A percentile compares a stretch with the other conserved stretches of the same genome.
These are phyloP conservation scores for Epichloe scottii DNA, from an alignment of 2,329 filamentous ascomycete species.

Conservation along the genomic window DNA sequence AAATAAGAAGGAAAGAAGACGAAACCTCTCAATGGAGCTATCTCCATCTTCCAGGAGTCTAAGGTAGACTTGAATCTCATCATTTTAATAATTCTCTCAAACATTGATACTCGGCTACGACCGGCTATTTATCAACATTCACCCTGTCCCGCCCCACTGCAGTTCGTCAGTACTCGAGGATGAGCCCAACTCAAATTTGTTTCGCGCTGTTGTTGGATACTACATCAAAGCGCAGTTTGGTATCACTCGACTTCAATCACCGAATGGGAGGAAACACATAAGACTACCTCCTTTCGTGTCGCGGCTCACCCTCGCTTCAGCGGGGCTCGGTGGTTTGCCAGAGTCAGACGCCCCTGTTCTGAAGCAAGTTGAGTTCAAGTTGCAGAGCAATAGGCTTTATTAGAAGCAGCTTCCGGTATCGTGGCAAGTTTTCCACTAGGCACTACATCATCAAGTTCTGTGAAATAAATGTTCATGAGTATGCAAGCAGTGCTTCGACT, in stretches of 20 bases:
- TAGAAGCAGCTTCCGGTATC: slow-evolving; percentile 4
- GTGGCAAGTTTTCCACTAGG: neutral
- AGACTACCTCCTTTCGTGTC: neutral
- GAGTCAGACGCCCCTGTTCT: neutral
- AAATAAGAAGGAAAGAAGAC: slow-evolving; percentile 10
- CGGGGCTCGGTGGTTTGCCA: neutral
- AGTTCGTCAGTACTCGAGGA: neutral
- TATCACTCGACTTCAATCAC: neutral
- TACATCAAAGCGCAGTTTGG: neutral
- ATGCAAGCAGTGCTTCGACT: too few species aligned
- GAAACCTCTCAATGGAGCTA: slow-evolving; percentile 22
- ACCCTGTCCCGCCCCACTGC: neutral
- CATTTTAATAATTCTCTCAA: neutral
- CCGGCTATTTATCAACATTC: neutral
- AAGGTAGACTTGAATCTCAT: slow-evolving; percentile 1
- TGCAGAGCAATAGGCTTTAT: slow-evolving; percentile 7
- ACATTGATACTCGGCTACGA: neutral
- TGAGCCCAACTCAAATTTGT: neutral
- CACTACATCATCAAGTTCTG: too few species aligned
- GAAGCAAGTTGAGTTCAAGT: neutral
- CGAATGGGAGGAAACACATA: neutral
- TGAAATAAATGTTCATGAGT: too few species aligned
- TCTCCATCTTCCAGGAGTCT: slow-evolving; percentile 24
- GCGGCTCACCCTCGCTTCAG: neutral
- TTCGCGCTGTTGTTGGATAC: neutral